Evolutionary conservation across 176 grass and related monocot species (phyloP).

Genomic region (Oryza brachyantha): DNA sequence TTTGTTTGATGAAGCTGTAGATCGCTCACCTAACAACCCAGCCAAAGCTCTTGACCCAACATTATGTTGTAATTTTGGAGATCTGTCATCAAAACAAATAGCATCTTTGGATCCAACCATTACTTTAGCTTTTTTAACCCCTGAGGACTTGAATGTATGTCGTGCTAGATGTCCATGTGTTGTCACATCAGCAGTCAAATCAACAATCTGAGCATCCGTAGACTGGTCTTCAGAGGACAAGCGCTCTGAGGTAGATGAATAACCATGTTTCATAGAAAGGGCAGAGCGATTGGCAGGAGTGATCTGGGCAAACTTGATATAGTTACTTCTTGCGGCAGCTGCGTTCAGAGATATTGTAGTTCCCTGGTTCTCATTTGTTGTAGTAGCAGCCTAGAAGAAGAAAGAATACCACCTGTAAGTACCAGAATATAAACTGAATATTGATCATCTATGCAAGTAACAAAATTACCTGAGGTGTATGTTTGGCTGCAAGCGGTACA

Average conservation of each 20-base stretch:
- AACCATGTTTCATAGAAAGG: constrained; percentile 46
- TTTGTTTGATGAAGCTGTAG: constrained; percentile 27
- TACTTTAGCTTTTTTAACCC: constrained; percentile 66
- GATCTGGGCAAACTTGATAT: constrained; percentile 54
- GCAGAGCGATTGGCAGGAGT: constrained; percentile 81
- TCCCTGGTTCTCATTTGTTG: constrained; percentile 39
- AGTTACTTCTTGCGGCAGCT: constrained; percentile 41
- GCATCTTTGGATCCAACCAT: constrained; percentile 28
- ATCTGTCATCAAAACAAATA: constrained; percentile 18
- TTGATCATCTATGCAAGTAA: constrained; percentile 18
- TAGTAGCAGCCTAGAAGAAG: constrained; percentile 49
- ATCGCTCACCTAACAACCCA: constrained; percentile 18
- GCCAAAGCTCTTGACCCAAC: constrained; percentile 28
- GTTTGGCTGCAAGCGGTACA: constrained; percentile 24
- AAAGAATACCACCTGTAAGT: constrained; percentile 31
- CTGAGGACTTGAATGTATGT: constrained; percentile 29
- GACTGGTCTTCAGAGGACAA: constrained; percentile 33
- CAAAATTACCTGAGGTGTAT: constrained; percentile 43
- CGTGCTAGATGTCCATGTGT: constrained; percentile 8
- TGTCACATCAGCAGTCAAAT: constrained; percentile 41
- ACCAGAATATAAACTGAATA: constrained; percentile 28
- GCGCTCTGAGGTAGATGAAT: constrained; percentile 32
- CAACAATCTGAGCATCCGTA: constrained; percentile 45
- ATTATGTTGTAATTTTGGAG: constrained; percentile 39
- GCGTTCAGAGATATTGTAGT: constrained; percentile 37